Evolutionary conservation across 108 stramenopile genomes (phyloP), one percentile per base, ranked within the genome.

Genomic region (Cylindrotheca fusiformis): DNA sequence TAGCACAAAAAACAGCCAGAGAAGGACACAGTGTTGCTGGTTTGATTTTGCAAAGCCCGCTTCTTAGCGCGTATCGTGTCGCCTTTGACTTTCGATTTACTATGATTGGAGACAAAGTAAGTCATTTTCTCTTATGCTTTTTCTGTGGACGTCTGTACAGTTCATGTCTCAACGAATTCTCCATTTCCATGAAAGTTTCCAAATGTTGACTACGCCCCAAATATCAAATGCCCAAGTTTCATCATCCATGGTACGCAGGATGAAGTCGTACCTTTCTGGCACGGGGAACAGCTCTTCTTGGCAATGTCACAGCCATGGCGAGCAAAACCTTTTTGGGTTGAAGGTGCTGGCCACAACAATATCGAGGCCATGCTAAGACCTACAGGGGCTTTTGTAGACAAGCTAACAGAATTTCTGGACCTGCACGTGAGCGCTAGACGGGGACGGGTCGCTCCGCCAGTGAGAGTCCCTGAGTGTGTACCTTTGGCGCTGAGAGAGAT

Each of bases 241-340:
- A 91, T 96, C 54, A 72, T 96, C 25, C 95, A 96, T 58, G 95
- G 95, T 31, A 94, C 95, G 52, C 93, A 93, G 55, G 95, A 96
- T 71, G 95, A 96, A 71, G 92, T 96, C 8, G 95, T 96, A 14
- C 95, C 95, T 0, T 96, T 96, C 72, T 93, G 91, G 89, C 95
- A 96, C 58, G 95, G 95, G 5, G 82, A 97, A 71, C 91, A 97
- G 14, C 64, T 98, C 6, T 98, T 96, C 60, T 52, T 97, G 52
- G 85, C 87, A 14, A 69, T 96, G 51, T 85, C 60, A 14, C 86
- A 91, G 59, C 71, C 75, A 23, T 97, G 95, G 94, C 65, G 95
- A 4, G 88, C 86, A 17, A 91, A 91, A 48, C 93, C 95, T 1
- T 94, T 91, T 75, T 96, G 91, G 93, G 93, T 94, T 12, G 79